Conservation (phyloP, 495 filamentous ascomycete species). For the Emericellopsis terricola region DNA sequence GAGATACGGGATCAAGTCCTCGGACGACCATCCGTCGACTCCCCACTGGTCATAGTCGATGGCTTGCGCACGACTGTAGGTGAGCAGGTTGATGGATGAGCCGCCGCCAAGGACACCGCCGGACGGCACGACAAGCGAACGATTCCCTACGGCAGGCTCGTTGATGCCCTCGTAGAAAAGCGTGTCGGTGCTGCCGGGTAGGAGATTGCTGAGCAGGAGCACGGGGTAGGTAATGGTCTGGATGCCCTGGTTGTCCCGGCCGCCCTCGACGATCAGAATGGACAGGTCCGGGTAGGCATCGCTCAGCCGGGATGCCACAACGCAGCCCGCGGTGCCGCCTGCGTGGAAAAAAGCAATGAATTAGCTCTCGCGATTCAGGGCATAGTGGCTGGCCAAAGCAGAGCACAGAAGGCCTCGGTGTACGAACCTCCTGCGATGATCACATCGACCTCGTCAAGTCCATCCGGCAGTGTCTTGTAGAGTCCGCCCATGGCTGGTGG, state of each 20-base stretch:
- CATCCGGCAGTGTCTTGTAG: background rate
- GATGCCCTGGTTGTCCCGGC: conserved; percentile 68
- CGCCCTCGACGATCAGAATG: conserved; percentile 62
- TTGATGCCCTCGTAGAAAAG: conserved; percentile 66
- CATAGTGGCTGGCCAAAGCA: too few species aligned
- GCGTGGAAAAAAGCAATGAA: background rate
- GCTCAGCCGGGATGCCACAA: conserved; percentile 38
- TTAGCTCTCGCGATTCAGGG: background rate
- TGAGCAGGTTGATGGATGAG: conserved; percentile 74
- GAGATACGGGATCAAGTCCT: conserved; percentile 44
- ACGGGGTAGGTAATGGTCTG: conserved; percentile 68
- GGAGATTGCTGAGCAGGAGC: conserved; percentile 68
- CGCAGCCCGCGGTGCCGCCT: conserved; percentile 25
- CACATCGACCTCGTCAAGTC: conserved; percentile 55
- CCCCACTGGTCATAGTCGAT: conserved; percentile 78
- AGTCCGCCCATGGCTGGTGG: background rate
- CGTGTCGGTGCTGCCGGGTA: conserved; percentile 61
- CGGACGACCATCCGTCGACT: conserved; percentile 61
- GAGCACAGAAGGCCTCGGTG: too few species aligned
- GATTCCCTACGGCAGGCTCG: conserved; percentile 52
- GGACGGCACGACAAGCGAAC: conserved; percentile 44
- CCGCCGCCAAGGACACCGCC: conserved; percentile 65
- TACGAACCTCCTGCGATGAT: conserved; percentile 74
- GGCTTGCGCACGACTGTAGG: conserved; percentile 71
- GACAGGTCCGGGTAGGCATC: conserved; percentile 68